Evolutionary conservation across 139 green algal species (phyloP), one percentile per base, ranked within the genome.

Genomic region (Chlorella ohadii): DNA sequence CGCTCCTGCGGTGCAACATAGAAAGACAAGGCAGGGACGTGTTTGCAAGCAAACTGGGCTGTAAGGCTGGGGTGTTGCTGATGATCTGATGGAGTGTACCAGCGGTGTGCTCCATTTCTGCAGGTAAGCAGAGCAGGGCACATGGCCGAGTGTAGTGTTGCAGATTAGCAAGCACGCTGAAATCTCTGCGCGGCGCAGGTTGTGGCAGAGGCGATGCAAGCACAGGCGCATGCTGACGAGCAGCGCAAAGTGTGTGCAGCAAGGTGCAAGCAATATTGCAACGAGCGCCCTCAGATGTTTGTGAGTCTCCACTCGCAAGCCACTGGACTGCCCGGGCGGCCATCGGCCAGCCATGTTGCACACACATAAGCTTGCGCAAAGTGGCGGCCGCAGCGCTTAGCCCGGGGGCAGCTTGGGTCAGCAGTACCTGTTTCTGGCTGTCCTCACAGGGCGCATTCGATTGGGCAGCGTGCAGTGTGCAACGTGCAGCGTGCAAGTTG

Each of bases 351-450:
- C 73, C 51, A 13, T 19, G 51, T 22, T 59, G 51, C 51, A 59
- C 6, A 55, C 7, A 55, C 11, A 11, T 11, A n/a, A n/a, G n/a
- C n/a, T n/a, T n/a, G n/a, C n/a, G n/a, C n/a, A n/a, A n/a, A n/a
- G n/a, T n/a, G n/a, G 12, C 51, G 22, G 51, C 51, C 51, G 51
- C 51, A 22, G 51, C 51, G 51, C 51, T 22, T n/a, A 20, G 73
- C 51, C 51, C 36, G 34, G 47, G 71, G 79, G 66, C 66, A 78
- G 23, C 66, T 34, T 28, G 13, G 39, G 82, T 86, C 82, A 67
- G 82, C 72, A 86, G 82, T 86, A 86, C 72, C 82, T 86, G 82
- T 70, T 68, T 81, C 63, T 76, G n/a, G 44, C 1, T 63, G 20
- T 79, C 51, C n/a, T 85, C 67, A 61, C 79, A 17, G 67, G 79